Percentiles rank a stretch among this genome's conserved stretches.
Conservation (phyloP, 208 protist genomes). For the Phytomonas sp. region DNA sequence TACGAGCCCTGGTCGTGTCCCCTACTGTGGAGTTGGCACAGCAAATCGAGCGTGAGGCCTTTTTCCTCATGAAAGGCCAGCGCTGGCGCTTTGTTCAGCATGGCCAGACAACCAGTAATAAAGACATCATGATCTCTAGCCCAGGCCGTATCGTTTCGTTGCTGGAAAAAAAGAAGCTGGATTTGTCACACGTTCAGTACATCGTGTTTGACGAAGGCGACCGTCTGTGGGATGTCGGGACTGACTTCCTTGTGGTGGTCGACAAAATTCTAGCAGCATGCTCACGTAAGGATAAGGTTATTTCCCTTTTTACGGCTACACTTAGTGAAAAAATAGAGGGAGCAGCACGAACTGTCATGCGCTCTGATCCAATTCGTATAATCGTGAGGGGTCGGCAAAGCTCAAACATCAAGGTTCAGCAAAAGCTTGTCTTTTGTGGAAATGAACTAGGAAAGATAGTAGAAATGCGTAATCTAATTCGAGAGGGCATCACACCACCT, state of each 20-base stretch:
- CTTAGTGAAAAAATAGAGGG: conserved; percentile 88
- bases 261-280: conserved; percentile 88
- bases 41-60: conserved; percentile 93
- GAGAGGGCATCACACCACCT: conserved; percentile 90
- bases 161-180: conserved; percentile 70
- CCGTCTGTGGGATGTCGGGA: conserved; percentile 90
- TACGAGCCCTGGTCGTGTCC: conserved; percentile 91
- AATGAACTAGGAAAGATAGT: conserved; percentile 96
- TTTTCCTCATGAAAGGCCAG: conserved; percentile 78
- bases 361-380: conserved; percentile 88
- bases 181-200: conserved; percentile 71
- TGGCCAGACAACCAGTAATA: conserved; percentile 81
- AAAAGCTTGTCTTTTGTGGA: conserved; percentile 93
- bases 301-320: conserved; percentile 92
- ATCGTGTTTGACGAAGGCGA: conserved; percentile 98
- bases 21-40: conserved; percentile 95
- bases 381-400: conserved; percentile 82
- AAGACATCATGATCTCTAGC: conserved; percentile 90
- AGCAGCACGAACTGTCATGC: conserved; percentile 84
- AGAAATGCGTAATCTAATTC: conserved; percentile 91
- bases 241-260: conserved; percentile 68
- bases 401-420: conserved; percentile 71
- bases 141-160: conserved; percentile 75
- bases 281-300: conserved; percentile 56
- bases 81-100: conserved; percentile 87